Percentiles rank a stretch among this genome's conserved stretches.
phyloP scores from a whole-genome alignment of 805 yeast genomes.

The Hanseniaspora osmophila region DNA sequence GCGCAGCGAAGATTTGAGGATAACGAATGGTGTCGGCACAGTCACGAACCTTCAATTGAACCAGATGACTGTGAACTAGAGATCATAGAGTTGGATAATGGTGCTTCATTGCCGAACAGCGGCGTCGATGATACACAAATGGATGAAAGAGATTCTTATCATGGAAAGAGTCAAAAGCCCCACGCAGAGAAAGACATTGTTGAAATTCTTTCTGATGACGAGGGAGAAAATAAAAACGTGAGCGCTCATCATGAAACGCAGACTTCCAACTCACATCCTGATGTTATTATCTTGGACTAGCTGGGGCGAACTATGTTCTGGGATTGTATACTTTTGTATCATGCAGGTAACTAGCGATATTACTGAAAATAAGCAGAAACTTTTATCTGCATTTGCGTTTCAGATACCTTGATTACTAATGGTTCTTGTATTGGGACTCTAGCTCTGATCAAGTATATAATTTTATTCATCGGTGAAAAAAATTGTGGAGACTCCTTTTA shows the following conservation, averaged over 20 bases:
- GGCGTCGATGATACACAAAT: too few relatives aligned
- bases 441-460: too few relatives aligned
- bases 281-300: not conserved
- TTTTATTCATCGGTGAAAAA: too few relatives aligned
- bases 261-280: not conserved
- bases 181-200: too few relatives aligned
- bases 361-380: too few relatives aligned
- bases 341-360: too few relatives aligned
- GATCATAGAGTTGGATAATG: not conserved
- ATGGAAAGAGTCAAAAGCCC: not conserved
- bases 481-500: too few relatives aligned
- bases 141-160: not conserved
- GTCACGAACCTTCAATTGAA: not conserved
- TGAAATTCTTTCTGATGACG: not conserved
- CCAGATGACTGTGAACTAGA: not conserved
- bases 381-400: too few relatives aligned
- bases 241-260: not conserved
- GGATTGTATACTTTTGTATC: too few relatives aligned
- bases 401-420: too few relatives aligned
- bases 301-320: not conserved
- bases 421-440: too few relatives aligned
- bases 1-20: constrained; percentile 16
- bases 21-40: constrained; percentile 13
- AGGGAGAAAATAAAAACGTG: not conserved
- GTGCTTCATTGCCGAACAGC: not conserved